Percentiles rank a stretch among this genome's conserved stretches.
These are phyloP conservation scores for Termitomyces titanicus DNA, from an alignment of 768 basidiomycete species.

Conservation along the genomic window DNA sequence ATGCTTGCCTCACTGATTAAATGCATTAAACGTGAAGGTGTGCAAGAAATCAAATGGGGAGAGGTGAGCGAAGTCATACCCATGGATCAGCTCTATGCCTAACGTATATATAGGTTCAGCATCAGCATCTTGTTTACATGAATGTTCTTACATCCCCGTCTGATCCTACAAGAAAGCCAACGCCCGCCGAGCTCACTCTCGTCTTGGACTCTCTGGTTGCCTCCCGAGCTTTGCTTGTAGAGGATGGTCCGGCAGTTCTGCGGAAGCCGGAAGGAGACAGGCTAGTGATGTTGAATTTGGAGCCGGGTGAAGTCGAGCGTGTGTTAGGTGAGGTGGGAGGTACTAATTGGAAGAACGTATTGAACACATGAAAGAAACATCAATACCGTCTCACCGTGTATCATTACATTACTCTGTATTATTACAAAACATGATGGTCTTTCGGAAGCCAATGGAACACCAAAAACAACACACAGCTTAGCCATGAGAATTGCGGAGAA, in stretches of 20 bases:
- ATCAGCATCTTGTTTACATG: conserved; percentile 73
- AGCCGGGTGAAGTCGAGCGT: conserved; percentile 80
- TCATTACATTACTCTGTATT: too few species aligned
- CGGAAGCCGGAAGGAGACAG: conserved; percentile 64
- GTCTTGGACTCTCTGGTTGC: conserved; percentile 77
- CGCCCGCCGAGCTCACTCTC: conserved; percentile 55
- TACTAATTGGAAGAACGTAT: conserved; percentile 55
- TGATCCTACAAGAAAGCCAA: conserved; percentile 59
- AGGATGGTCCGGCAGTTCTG: conserved; percentile 51
- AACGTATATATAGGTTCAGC: conserved; percentile 41
- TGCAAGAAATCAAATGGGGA: conserved; percentile 85
- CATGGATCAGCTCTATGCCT: not conserved
- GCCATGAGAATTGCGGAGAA: too few species aligned
- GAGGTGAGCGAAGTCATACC: conserved; percentile 45
- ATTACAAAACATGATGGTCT: too few species aligned
- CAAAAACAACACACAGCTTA: too few species aligned
- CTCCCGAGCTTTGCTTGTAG: conserved; percentile 72
- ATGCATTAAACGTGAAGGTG: conserved; percentile 78
- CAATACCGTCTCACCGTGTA: too few species aligned
- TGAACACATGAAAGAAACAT: conserved; percentile 24
- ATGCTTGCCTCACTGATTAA: conserved; percentile 83
- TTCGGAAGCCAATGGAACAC: too few species aligned
- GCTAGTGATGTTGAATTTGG: conserved; percentile 77
- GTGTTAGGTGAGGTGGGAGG: conserved; percentile 83
- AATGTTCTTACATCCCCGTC: conserved; percentile 55